phyloP scores from a whole-genome alignment of 108 stramenopile genomes.

The Cylindrotheca closterium region DNA sequence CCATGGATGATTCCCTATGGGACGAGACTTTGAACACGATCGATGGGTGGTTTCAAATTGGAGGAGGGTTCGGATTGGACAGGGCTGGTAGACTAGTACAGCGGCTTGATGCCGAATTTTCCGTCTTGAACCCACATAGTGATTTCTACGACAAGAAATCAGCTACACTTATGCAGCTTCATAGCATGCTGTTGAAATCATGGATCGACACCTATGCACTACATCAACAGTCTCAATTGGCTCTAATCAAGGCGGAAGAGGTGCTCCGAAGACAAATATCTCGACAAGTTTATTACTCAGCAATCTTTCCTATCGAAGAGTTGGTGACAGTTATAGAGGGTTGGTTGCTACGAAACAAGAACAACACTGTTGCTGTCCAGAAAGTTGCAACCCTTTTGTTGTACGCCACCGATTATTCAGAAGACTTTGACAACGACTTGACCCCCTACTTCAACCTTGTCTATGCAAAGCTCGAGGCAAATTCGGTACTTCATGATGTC shows the following conservation, averaged over 20 bases:
- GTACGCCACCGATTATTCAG: not conserved
- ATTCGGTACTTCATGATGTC: not conserved
- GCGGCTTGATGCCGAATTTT: slow-evolving; percentile 16
- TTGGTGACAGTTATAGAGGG: slow-evolving; percentile 8
- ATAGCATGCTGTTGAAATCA: slow-evolving; percentile 8
- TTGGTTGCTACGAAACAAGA: not conserved
- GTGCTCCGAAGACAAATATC: slow-evolving; percentile 1
- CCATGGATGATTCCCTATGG: slow-evolving; percentile 15
- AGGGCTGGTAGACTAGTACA: slow-evolving; percentile 15
- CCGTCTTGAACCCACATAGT: not conserved
- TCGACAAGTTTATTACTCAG: not conserved
- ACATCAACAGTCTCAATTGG: slow-evolving; percentile 6
- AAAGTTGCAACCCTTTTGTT: slow-evolving; percentile 13
- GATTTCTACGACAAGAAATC: not conserved
- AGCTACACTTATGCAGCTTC: not conserved
- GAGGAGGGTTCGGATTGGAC: slow-evolving; percentile 13
- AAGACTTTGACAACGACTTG: slow-evolving; percentile 6
- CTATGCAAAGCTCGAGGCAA: not conserved
- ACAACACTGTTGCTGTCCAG: not conserved
- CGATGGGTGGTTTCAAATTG: slow-evolving; percentile 9
- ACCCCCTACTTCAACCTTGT: slow-evolving; percentile 4
- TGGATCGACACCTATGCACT: slow-evolving; percentile 15
- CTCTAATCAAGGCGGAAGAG: slow-evolving; percentile 8
- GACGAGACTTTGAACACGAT: slow-evolving; percentile 22
- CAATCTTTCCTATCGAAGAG: slow-evolving; percentile 18